Conservation (phyloP, 345 rosid genomes). For the Eucalyptus pauciflora region DNA sequence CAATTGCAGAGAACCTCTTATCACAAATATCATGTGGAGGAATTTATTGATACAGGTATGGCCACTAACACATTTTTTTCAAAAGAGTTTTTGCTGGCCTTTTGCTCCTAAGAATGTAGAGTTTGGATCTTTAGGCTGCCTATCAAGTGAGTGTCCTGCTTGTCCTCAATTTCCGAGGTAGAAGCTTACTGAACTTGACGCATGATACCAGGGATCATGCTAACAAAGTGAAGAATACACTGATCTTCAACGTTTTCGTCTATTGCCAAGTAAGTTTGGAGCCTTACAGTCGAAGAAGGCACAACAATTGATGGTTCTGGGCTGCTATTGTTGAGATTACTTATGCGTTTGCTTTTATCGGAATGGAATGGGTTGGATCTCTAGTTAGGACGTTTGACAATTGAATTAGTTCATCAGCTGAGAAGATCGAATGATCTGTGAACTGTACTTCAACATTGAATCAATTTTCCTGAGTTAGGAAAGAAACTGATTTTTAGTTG, state of each 20-base stretch:
- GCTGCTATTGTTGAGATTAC: not conserved
- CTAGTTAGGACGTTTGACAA: not conserved
- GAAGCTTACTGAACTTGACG: slow-evolving; percentile 41
- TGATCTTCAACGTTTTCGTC: slow-evolving; percentile 91
- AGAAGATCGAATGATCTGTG: not conserved
- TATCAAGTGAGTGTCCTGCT: slow-evolving; percentile 81
- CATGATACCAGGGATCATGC: slow-evolving; percentile 12
- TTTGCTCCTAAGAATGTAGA: not conserved
- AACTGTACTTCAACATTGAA: not conserved
- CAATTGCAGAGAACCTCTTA: slow-evolving; percentile 76
- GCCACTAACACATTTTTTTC: not conserved
- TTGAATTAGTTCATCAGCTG: not conserved
- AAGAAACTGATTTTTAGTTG: not conserved
- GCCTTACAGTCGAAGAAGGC: not conserved
- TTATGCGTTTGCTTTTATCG: not conserved
- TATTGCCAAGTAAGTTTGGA: slow-evolving; percentile 66
- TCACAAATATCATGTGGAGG: slow-evolving; percentile 98
- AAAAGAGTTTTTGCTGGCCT: not conserved
- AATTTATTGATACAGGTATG: slow-evolving; percentile 84
- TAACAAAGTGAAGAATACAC: slow-evolving; percentile 58
- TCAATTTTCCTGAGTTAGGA: not conserved
- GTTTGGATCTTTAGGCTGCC: slow-evolving; percentile 38
- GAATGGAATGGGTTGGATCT: not conserved
- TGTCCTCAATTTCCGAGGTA: slow-evolving; percentile 64
- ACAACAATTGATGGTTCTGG: not conserved